Evolutionary conservation across 805 yeast genomes (phyloP).

Genomic region (Nakazawaea ernobii): DNA sequence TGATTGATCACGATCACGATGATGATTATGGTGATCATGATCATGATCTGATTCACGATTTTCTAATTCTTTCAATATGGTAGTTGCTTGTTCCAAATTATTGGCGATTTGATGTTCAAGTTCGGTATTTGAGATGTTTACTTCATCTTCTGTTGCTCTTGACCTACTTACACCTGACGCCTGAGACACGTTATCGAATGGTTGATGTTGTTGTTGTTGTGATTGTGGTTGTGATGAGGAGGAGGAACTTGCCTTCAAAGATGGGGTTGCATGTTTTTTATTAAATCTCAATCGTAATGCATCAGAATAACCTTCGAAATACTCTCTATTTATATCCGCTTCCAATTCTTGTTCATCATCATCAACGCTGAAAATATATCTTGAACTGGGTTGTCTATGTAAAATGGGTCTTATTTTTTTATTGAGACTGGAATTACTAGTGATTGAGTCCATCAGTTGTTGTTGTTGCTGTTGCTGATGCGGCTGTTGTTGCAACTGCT

Average conservation of each 20-base stretch:
- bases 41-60: slow-evolving; percentile 23
- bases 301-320: slow-evolving; percentile 68
- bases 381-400: slow-evolving; percentile 22
- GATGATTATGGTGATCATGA: slow-evolving; percentile 6
- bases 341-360: slow-evolving; percentile 74
- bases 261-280: slow-evolving; percentile 17
- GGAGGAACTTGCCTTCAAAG: slow-evolving; percentile 5
- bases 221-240: slow-evolving; percentile 5
- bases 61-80: slow-evolving; percentile 19
- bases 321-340: slow-evolving; percentile 51
- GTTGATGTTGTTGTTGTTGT: no score
- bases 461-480: background rate
- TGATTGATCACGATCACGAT: background rate
- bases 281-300: slow-evolving; percentile 49
- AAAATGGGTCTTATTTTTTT: slow-evolving; percentile 8
- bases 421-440: background rate
- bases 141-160: background rate
- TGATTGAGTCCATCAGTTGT: background rate
- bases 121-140: slow-evolving; percentile 11
- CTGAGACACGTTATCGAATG: slow-evolving; percentile 1
- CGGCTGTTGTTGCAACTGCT: background rate
- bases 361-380: slow-evolving; percentile 66
- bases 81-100: slow-evolving; percentile 18
- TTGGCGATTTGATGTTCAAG: slow-evolving; percentile 23
- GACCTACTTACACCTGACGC: background rate